Evolutionary conservation across 2,329 filamentous ascomycete species (phyloP).

Genomic region (Colletotrichum spinosum): DNA sequence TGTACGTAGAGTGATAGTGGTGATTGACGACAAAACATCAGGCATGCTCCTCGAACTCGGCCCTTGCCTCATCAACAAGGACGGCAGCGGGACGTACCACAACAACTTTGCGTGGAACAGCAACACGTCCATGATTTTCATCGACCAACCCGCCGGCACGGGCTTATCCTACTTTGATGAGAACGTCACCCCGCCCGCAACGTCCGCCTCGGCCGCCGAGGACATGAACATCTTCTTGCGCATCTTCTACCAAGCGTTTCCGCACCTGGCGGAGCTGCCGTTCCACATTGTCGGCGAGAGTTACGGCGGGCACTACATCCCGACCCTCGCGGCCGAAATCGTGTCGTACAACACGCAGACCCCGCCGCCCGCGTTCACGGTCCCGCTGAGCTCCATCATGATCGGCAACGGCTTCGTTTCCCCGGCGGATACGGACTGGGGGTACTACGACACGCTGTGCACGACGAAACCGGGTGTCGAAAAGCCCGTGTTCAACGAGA

Average conservation of each 20-base stretch:
- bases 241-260: slow-evolving; percentile 59
- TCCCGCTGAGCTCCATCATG: slow-evolving; percentile 56
- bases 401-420: slow-evolving; percentile 58
- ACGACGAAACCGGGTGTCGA: slow-evolving; percentile 39
- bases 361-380: slow-evolving; percentile 50
- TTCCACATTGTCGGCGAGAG: slow-evolving; percentile 62
- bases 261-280: slow-evolving; percentile 48
- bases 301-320: slow-evolving; percentile 62
- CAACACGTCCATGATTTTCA: slow-evolving; percentile 52
- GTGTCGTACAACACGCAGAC: slow-evolving; percentile 55
- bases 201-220: slow-evolving; percentile 55
- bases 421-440: slow-evolving; percentile 37
- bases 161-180: slow-evolving; percentile 61
- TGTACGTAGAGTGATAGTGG: background rate
- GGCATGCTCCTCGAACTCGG: slow-evolving; percentile 37
- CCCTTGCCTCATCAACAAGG: slow-evolving; percentile 35
- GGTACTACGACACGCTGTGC: slow-evolving; percentile 39
- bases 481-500: slow-evolving; percentile 38
- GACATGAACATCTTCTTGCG: slow-evolving; percentile 63
- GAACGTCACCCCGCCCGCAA: slow-evolving; percentile 43
- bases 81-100: slow-evolving; percentile 31
- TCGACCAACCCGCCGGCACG: slow-evolving; percentile 67
- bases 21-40: background rate
- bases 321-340: slow-evolving; percentile 56
- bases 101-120: slow-evolving; percentile 38